Base-by-base conservation (phyloP, 1,284 basidiomycete genomes). In the Sporisorium reilianum region DNA sequence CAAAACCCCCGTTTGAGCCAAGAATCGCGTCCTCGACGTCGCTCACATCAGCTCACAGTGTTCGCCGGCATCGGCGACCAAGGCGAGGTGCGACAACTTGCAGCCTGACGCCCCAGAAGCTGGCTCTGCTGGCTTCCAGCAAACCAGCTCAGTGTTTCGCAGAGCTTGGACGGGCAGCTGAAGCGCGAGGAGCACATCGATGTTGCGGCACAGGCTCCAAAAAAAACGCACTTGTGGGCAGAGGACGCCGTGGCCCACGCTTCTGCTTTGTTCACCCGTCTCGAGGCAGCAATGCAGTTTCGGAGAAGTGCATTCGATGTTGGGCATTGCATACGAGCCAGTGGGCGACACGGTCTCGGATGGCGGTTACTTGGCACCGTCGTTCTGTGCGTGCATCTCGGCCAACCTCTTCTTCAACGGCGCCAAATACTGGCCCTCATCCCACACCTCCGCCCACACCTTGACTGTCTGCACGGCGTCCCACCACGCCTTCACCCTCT, bases 61-160 rank as follows among this genome's bases (percentile, higher is more conserved):
- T 91, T 87, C 85, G 86, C 91, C 42, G 90, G 91, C 80, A 89
- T 91, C 53, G 49, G 53, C n/a, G 55, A 65, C n/a, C 30, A 41
- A 54, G 30, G 44, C 25, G 28, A 11, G 38, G 14, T 69, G 38
- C 16, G 64, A 75, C 52, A 60, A 73, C 41, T 60, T 73, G n/a
- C 44, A 41, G 30, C 16, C 42, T 75, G 18, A 51, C 52, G n/a
- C n/a, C n/a, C 46, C 54, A 75, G 40, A 75, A 62, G 75, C 64
- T 77, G 28, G 61, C 71, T 8, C 50, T 77, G 42, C 61, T 48
- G 32, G 72, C 72, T 4, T 36, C 65, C 18, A 48, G 41, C 14
- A 42, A 54, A 30, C 57, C 57, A 60, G 48, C 44, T 66, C 23
- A 48, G 55, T 30, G 55, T 66, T 11, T 36, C 40, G 18, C 23